Percentiles rank a stretch among this genome's conserved stretches.
phyloP scores from a whole-genome alignment of 2,329 filamentous ascomycete genomes.

The Ophiosphaerella korrae region DNA sequence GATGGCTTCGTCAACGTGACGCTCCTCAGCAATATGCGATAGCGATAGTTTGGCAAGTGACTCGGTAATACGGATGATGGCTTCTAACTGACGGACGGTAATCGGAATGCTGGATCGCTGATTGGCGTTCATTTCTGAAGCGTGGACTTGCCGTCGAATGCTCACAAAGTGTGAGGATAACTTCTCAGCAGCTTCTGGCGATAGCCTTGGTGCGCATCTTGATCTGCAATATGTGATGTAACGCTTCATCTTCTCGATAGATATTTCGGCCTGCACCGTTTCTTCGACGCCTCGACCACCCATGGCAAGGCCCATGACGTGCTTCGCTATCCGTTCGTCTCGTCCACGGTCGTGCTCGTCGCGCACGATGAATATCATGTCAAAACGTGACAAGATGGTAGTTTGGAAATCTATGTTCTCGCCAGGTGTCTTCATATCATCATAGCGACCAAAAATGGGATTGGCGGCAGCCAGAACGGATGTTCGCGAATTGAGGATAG shows the following conservation, averaged over 20 bases:
- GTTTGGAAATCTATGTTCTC: constrained; percentile 99
- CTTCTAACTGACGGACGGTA: constrained; percentile 94
- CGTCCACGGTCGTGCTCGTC: constrained; percentile 90
- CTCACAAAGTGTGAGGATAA: constrained; percentile 96
- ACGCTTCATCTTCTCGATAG: constrained; percentile 94
- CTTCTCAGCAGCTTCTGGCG: constrained; percentile 89
- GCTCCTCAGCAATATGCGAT: constrained; percentile 82
- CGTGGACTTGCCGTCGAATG: constrained; percentile 91
- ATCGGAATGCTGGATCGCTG: constrained; percentile 93
- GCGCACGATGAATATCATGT: constrained; percentile 99
- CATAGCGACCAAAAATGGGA: constrained; percentile 96
- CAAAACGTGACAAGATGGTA: constrained; percentile 95
- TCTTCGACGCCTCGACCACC: constrained; percentile 83
- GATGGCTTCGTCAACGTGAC: constrained; percentile 96
- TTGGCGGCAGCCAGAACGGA: constrained; percentile 96
- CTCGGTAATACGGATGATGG: constrained; percentile 96
- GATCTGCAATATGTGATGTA: constrained; percentile 98
- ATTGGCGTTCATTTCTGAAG: constrained; percentile 87
- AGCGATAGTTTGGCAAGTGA: constrained; percentile 90
- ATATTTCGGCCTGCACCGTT: constrained; percentile 82
- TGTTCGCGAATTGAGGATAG: constrained; percentile 93
- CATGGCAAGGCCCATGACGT: constrained; percentile 98
- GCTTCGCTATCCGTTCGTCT: constrained; percentile 91
- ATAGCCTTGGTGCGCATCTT: constrained; percentile 89
- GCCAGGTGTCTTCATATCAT: constrained; percentile 95